A percentile compares a stretch with the other conserved stretches of the same genome.
phyloP scores from a whole-genome alignment of 2,329 filamentous ascomycete genomes.

The Pleoardoris graminearum region DNA sequence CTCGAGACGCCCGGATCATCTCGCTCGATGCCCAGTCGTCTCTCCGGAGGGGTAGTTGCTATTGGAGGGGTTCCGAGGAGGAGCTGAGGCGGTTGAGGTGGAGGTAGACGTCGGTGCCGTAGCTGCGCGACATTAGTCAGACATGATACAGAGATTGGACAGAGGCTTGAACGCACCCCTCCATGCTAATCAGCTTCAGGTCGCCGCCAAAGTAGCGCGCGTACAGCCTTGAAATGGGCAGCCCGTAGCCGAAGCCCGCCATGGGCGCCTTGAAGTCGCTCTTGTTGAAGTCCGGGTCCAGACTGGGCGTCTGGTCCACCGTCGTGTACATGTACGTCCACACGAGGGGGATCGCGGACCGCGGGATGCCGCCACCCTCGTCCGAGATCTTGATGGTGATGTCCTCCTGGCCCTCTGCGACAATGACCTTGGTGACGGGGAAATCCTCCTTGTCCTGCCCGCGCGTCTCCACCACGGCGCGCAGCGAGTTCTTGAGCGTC shows the following conservation, averaged over 20 bases:
- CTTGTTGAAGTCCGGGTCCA: conserved; percentile 98
- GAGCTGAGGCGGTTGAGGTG: conserved; percentile 95
- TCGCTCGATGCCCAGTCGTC: conserved; percentile 58
- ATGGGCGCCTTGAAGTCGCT: conserved; percentile 99
- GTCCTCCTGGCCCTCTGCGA: conserved; percentile 96
- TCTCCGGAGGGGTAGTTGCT: conserved; percentile 86
- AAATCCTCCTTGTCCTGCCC: conserved; percentile 95
- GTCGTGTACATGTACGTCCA: conserved; percentile 99
- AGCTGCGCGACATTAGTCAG: conserved; percentile 58
- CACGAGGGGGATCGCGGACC: conserved; percentile 92
- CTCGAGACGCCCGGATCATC: conserved; percentile 53
- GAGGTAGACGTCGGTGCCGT: conserved; percentile 97
- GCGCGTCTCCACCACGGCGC: conserved; percentile 93
- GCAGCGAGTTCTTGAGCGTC: conserved; percentile 96
- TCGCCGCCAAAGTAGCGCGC: conserved; percentile 97
- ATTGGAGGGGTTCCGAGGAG: conserved; percentile 95
- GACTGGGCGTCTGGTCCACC: conserved; percentile 89
- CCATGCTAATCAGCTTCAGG: conserved; percentile 97
- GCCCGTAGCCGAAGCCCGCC: conserved; percentile 97
- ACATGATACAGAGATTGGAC: conserved; percentile 18
- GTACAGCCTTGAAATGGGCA: conserved; percentile 92
- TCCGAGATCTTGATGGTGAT: conserved; percentile 99
- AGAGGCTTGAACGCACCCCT: conserved; percentile 70
- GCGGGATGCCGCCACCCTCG: conserved; percentile 92
- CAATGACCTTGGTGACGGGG: conserved; percentile 94